Conservation (phyloP, 2,329 filamentous ascomycete species). For the Acrocalymma vagum region DNA sequence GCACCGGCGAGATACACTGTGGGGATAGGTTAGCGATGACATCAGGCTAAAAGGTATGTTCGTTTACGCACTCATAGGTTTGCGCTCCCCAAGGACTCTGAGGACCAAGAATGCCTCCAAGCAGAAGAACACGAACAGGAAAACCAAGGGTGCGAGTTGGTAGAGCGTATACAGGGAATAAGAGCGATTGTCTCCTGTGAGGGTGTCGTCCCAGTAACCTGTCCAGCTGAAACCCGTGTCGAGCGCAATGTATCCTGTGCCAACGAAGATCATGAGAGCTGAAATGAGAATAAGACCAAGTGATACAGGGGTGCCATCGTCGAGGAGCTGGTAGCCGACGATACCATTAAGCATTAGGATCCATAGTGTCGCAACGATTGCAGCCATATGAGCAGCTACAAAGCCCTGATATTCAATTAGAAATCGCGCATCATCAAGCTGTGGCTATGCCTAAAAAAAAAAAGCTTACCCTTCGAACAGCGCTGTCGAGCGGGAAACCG, state of each 20-base stretch:
- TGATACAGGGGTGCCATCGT: slow-evolving; percentile 90
- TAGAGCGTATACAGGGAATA: slow-evolving; percentile 95
- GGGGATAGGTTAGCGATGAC: slow-evolving; percentile 20
- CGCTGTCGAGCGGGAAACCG: slow-evolving; percentile 78
- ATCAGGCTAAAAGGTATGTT: neutral
- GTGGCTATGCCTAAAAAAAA: slow-evolving; percentile 26
- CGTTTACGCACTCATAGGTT: slow-evolving; percentile 78
- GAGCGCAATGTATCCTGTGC: slow-evolving; percentile 93
- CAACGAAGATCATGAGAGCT: slow-evolving; percentile 77
- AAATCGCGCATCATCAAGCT: neutral
- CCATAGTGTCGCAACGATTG: slow-evolving; percentile 89
- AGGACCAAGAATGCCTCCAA: slow-evolving; percentile 86
- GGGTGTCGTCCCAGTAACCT: slow-evolving; percentile 70
- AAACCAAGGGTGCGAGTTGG: slow-evolving; percentile 86
- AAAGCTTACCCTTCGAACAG: slow-evolving; percentile 77
- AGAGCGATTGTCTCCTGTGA: slow-evolving; percentile 66
- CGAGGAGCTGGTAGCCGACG: slow-evolving; percentile 91
- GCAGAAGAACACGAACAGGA: slow-evolving; percentile 86
- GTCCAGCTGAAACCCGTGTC: slow-evolving; percentile 93
- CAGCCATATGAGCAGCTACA: slow-evolving; percentile 86
- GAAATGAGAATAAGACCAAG: slow-evolving; percentile 78
- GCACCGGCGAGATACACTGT: slow-evolving; percentile 78
- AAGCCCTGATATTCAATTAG: slow-evolving; percentile 69
- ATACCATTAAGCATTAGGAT: slow-evolving; percentile 90
- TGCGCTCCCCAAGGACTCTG: slow-evolving; percentile 82